phyloP scores from a whole-genome alignment of 1,139 yeast species.

The Wickerhamiella pararugosa region DNA sequence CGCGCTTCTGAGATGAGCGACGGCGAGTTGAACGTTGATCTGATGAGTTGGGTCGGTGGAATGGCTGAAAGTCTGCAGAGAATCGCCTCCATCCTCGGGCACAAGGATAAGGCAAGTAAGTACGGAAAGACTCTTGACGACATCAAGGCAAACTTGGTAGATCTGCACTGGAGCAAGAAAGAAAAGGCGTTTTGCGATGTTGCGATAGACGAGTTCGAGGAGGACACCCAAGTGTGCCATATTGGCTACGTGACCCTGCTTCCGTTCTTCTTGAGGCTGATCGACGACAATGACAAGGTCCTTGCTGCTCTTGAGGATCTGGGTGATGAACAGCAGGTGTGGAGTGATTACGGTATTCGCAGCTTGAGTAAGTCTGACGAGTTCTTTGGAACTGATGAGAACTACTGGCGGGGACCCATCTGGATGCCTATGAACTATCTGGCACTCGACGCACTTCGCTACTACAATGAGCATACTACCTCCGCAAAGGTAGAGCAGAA shows the following conservation, averaged over 20 bases:
- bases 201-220: conserved; percentile 59
- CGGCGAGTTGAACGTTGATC: conserved; percentile 83
- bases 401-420: conserved; percentile 92
- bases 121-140: conserved; percentile 41
- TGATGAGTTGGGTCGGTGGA: conserved; percentile 84
- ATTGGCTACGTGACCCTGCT: conserved; percentile 77
- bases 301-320: conserved; percentile 38
- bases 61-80: conserved; percentile 73
- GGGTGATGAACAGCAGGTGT: conserved; percentile 55
- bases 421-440: conserved; percentile 90
- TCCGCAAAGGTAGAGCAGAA: conserved; percentile 20
- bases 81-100: conserved; percentile 52
- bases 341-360: conserved; percentile 70
- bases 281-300: conserved; percentile 40
- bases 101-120: conserved; percentile 38
- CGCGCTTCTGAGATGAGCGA: conserved; percentile 67
- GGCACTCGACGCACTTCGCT: conserved; percentile 50
- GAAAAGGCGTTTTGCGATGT: conserved; percentile 69
- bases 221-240: conserved; percentile 55
- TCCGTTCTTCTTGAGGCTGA: conserved; percentile 66
- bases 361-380: conserved; percentile 60
- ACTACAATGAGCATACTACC: conserved; percentile 30
- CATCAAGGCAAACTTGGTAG: conserved; percentile 48
- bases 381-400: conserved; percentile 61
- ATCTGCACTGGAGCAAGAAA: conserved; percentile 64